Base-by-base conservation (phyloP, 164 flowering plant species). In the Tetracentron sinense region DNA sequence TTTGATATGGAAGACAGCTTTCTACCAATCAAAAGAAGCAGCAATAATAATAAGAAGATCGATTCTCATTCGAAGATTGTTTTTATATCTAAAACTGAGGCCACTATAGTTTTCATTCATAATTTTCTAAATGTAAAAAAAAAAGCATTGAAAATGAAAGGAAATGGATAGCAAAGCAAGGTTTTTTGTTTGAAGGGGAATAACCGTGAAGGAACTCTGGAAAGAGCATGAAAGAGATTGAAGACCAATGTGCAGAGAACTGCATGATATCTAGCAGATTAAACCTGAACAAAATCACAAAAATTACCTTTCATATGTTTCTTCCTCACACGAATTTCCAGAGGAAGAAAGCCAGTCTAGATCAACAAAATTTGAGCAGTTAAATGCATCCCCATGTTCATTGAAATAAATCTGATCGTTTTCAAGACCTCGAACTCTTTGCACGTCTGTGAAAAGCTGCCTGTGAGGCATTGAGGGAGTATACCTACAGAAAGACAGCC, bases 321-420 rank as follows among this genome's bases (percentile, higher is more conserved):
- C 98, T 62, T 90, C 98, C 69, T 91, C 97, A 65, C 85, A 87
- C n/a, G 98, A 94, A 75, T 85, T 89, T 56, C 86, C 97, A 29
- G 97, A 83, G 52, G 98, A 91, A 71, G 97, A 91, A 63, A 91
- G 79, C 92, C 91, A 82, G 56, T 94, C 97, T 5, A 78, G 62
- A 64, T 91, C 96, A 61, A 89, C 73, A 74, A 94, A 91, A 77
- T 87, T 90, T 47, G 96, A 82, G 74, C 80, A 86, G 74, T 72
- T 78, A 21, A 73, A 79, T 17, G 73, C 71, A 51, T 82, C 85
- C 17, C 79, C 85, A 59, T 74, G 68, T 30, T 82, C 81, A 30
- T 64, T 77, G 60, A 68, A 68, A 64, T 77, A 75, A 23, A 76
- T 69, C 38, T 68, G 63, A 55, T 77, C 78, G 55, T 72, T 72